Percentiles rank a stretch among this genome's conserved stretches.
Evolutionary conservation across 75 land plant species (phyloP).

Genomic region (Cryptomeria japonica): DNA sequence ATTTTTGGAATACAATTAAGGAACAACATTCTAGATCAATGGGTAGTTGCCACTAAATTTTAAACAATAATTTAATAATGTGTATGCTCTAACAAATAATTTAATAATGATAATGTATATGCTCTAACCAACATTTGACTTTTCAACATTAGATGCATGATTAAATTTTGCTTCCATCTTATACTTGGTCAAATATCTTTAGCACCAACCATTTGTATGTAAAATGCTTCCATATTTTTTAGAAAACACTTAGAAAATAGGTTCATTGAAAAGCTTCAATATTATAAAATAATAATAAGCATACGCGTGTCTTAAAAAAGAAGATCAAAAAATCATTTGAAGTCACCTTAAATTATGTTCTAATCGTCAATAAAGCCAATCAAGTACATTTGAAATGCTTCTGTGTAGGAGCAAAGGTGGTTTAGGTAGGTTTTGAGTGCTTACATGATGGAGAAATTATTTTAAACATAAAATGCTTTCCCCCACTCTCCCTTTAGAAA

Average conservation of each 20-base stretch:
- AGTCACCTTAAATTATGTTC: background rate
- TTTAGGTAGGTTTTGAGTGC: too few relatives aligned
- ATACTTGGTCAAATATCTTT: too few relatives aligned
- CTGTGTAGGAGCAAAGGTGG: too few relatives aligned
- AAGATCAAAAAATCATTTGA: background rate
- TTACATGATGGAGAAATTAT: too few relatives aligned
- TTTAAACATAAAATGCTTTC: too few relatives aligned
- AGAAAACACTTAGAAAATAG: background rate
- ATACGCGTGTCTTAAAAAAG: background rate
- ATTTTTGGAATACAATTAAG: too few relatives aligned
- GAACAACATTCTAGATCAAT: too few relatives aligned
- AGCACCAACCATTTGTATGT: background rate
- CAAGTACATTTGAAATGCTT: background rate
- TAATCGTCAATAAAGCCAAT: background rate
- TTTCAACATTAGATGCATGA: too few relatives aligned
- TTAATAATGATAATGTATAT: too few relatives aligned
- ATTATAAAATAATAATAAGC: background rate
- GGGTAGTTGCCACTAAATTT: background rate
- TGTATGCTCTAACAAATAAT: too few relatives aligned
- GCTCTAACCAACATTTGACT: background rate
- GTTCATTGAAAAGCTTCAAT: background rate
- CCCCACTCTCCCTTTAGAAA: too few relatives aligned
- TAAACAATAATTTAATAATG: too few relatives aligned
- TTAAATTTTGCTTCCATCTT: background rate
- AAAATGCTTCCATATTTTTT: background rate